Evolutionary conservation across 2,329 filamentous ascomycete genomes (phyloP).

Genomic region (Westerdykella sp.): DNA sequence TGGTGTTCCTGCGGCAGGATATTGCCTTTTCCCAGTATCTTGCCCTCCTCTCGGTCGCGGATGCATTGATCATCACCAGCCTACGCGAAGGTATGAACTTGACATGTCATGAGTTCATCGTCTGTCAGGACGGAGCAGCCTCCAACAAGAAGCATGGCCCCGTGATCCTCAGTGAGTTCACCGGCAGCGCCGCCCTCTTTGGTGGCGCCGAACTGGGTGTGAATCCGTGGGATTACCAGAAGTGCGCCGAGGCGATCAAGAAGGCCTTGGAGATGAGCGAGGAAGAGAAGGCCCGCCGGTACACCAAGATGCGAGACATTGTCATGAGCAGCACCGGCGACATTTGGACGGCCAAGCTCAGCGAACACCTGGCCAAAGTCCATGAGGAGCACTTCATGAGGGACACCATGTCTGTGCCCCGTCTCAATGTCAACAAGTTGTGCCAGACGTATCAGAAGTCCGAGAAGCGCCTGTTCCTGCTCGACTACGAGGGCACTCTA

Average conservation of each 20-base stretch:
- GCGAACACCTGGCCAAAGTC: conserved; percentile 62
- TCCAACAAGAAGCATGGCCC: conserved; percentile 74
- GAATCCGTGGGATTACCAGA: conserved; percentile 92
- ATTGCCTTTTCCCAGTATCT: conserved; percentile 90
- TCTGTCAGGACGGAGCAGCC: conserved; percentile 78
- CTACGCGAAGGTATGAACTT: conserved; percentile 97
- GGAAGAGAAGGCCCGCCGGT: conserved; percentile 67
- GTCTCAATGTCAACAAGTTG: conserved; percentile 64
- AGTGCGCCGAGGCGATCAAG: conserved; percentile 81
- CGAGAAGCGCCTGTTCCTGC: conserved; percentile 69
- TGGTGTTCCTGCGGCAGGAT: conserved; percentile 92
- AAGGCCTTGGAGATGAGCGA: conserved; percentile 72
- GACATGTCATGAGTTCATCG: conserved; percentile 88
- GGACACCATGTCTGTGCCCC: conserved; percentile 79
- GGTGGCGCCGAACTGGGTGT: conserved; percentile 73
- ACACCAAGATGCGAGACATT: conserved; percentile 64
- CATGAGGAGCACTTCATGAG: conserved; percentile 80
- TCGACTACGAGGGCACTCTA: conserved; percentile 91
- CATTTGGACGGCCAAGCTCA: conserved; percentile 77
- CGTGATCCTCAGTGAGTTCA: conserved; percentile 90
- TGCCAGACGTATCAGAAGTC: conserved; percentile 60
- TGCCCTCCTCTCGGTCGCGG: conserved; percentile 82
- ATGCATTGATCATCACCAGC: conserved; percentile 89
- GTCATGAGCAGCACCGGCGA: conserved; percentile 78
- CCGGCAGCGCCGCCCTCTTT: conserved; percentile 83